These are phyloP conservation scores for Cryptococcus sp. DNA, from an alignment of 1,284 basidiomycete genomes.

Conservation along the genomic window DNA sequence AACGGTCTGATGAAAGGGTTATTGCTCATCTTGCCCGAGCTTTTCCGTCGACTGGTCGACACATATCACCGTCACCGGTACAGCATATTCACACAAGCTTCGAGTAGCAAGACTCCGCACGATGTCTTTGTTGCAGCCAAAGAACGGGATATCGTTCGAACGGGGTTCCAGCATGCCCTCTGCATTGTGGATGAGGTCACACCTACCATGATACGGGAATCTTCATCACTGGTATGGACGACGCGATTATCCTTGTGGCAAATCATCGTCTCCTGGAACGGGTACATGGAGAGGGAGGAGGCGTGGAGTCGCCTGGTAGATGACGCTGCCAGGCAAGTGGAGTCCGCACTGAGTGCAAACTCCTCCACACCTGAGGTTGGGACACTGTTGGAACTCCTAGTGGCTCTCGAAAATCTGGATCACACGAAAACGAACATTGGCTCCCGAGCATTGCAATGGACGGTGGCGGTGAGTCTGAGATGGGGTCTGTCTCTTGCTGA, in stretches of 20 bases:
- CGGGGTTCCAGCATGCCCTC: constrained; percentile 21
- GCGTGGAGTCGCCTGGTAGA: constrained; percentile 29
- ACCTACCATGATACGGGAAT: neutral
- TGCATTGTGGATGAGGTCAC: constrained; percentile 18
- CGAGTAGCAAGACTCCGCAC: constrained; percentile 28
- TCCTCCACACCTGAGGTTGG: constrained; percentile 18
- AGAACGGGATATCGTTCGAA: constrained; percentile 34
- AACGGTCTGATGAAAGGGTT: neutral
- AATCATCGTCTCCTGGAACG: constrained; percentile 41
- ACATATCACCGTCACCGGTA: constrained; percentile 29
- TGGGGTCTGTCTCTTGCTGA: constrained; percentile 3
- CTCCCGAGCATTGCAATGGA: constrained; percentile 35
- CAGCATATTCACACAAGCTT: constrained; percentile 37
- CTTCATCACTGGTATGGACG: constrained; percentile 3
- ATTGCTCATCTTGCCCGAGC: constrained; percentile 18
- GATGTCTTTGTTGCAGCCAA: constrained; percentile 43
- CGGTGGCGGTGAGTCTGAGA: constrained; percentile 34
- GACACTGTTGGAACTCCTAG: constrained; percentile 19
- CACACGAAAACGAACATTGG: constrained; percentile 30
- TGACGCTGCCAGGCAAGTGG: constrained; percentile 19
- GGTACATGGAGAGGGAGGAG: constrained; percentile 46
- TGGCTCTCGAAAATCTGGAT: constrained; percentile 33
- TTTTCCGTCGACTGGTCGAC: constrained; percentile 30
- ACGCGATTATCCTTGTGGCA: constrained; percentile 30
- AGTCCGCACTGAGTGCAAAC: constrained; percentile 15